Conservation (phyloP, 2,329 filamentous ascomycete species). For the Cladosporium sp. region DNA sequence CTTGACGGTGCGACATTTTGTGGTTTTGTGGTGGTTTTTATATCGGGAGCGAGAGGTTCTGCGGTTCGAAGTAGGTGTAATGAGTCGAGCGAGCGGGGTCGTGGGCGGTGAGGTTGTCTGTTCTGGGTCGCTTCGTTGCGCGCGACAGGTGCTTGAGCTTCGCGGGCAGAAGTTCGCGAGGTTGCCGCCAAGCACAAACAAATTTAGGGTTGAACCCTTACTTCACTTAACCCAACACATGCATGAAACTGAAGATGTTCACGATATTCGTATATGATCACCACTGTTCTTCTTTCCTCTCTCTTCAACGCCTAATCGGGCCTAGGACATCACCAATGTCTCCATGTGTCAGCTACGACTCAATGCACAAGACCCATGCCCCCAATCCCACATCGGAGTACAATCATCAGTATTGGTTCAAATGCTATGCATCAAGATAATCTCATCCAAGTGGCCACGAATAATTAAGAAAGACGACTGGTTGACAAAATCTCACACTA, state of each 20-base stretch:
- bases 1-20: constrained; percentile 55
- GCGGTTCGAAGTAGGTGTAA: not conserved
- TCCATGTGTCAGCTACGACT: too few species aligned
- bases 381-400: too few species aligned
- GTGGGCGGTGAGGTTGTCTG: not conserved
- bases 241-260: not conserved
- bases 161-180: constrained; percentile 1
- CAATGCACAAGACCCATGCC: too few species aligned
- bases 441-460: too few species aligned
- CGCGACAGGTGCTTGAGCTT: constrained; percentile 13
- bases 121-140: not conserved
- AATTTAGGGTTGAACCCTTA: not conserved
- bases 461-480: not conserved
- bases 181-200: not conserved
- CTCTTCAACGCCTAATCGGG: too few species aligned
- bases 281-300: too few species aligned
- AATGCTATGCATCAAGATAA: too few species aligned
- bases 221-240: not conserved
- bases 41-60: not conserved
- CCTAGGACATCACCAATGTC: too few species aligned
- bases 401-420: too few species aligned
- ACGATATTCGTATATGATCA: too few species aligned
- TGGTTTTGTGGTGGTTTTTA: not conserved
- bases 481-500: not conserved
- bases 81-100: not conserved